Percentiles rank a stretch among this genome's conserved stretches.
phyloP scores from a whole-genome alignment of 1,284 basidiomycete species.

The Meira nashicola region DNA sequence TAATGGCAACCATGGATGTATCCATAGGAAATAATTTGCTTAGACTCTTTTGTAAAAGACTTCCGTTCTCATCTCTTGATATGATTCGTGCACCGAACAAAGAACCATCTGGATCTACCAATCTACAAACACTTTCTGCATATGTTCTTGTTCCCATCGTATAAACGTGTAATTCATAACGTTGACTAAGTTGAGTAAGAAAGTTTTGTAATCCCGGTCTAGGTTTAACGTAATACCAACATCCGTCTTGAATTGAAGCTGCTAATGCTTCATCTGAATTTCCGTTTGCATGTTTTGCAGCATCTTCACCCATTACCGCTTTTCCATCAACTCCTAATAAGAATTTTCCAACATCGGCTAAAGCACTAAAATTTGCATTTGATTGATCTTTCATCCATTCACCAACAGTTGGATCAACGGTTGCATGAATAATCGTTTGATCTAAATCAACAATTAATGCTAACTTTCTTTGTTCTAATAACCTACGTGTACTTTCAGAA shows the following conservation, averaged over 20 bases:
- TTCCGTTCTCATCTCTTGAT: slow-evolving; percentile 77
- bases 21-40: slow-evolving; percentile 83
- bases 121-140: slow-evolving; percentile 86
- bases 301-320: slow-evolving; percentile 37
- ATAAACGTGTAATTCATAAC: slow-evolving; percentile 98
- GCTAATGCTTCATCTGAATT: slow-evolving; percentile 17
- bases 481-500: slow-evolving; percentile 69
- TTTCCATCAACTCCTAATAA: slow-evolving; percentile 74
- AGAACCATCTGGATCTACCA: slow-evolving; percentile 81
- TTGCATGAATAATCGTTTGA: slow-evolving; percentile 97
- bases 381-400: slow-evolving; percentile 84
- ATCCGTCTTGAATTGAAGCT: slow-evolving; percentile 56
- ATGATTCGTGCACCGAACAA: slow-evolving; percentile 83
- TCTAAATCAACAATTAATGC: slow-evolving; percentile 96
- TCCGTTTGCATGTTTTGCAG: neutral
- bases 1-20: slow-evolving; percentile 97
- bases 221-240: slow-evolving; percentile 90
- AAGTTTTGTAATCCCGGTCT: slow-evolving; percentile 85
- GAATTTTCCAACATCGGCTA: slow-evolving; percentile 80
- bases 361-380: slow-evolving; percentile 82
- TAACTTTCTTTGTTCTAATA: slow-evolving; percentile 72
- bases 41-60: slow-evolving; percentile 83
- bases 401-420: slow-evolving; percentile 94
- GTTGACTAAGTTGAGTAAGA: slow-evolving; percentile 65
- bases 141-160: slow-evolving; percentile 98